Evolutionary conservation across 352 stramenopile genomes (phyloP), one percentile per base, ranked within the genome.

Genomic region (Globisporangium alternatum): DNA sequence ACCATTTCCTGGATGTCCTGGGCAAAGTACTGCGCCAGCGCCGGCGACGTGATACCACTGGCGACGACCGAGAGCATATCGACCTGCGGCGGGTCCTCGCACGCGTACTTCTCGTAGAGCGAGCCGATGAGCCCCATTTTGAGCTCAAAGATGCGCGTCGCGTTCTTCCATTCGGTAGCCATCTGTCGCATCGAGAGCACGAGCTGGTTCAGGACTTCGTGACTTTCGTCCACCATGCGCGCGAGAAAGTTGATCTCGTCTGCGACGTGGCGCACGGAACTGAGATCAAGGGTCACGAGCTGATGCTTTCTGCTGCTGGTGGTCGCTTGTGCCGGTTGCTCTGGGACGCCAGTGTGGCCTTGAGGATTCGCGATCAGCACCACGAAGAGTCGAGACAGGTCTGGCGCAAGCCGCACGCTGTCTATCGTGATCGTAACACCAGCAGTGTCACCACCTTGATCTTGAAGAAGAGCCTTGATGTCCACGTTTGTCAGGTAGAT

Each of bases 1-100:
- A 90, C 83, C 78, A 89, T 87, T 68, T 91, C 84, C 52, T 91
- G 81, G 52, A 93, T 93, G 60, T 93, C 81, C 66, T 93, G 84
- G 2, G 84, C 81, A 66, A 93, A 93, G 51, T 89, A 93, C 57
- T 93, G 84, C 1, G 80, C 78, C 6, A 93, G 64, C 13, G 80
- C 81, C 28, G 84, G 84, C 7, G 80, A 69, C 22, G 77, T 80
- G 52, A 90, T 86, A 0, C 84, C 84, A 8, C 69, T 85, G 1
- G 78, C 79, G 17, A 85, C 62, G 5, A 81, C 67, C 1, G 78
- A 77, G n/a, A 93, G 70, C 84, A 93, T 91, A 54, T 93, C 81
- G 9, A 83, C 74, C 53, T 91, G 84, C 22, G 84, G 81, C 13
- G 79, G 70, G 19, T 86, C 77, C 3, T 86, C 72, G 48, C 73